These are phyloP conservation scores for Cnidoscolus chayamansa DNA, from an alignment of 441 rosid species.

Conservation along the genomic window DNA sequence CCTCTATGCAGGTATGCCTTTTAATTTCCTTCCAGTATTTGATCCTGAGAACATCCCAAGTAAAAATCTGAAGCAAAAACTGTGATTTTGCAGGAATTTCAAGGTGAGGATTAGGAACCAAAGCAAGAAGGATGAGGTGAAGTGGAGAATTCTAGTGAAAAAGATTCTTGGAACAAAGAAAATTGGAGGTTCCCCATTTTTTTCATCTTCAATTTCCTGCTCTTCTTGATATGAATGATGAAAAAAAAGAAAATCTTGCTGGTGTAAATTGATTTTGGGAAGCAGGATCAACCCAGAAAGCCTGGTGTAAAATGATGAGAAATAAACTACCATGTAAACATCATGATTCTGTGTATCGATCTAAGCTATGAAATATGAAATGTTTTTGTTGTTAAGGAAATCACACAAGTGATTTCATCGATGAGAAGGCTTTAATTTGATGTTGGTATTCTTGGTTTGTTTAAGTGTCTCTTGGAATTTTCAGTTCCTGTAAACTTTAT, in stretches of 20 bases:
- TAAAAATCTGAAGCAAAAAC: not conserved
- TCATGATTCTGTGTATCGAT: not conserved
- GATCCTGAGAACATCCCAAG: too few species aligned
- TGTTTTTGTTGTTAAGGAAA: not conserved
- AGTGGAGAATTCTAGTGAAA: slow-evolving; percentile 71
- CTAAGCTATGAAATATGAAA: not conserved
- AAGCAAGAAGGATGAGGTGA: slow-evolving; percentile 73
- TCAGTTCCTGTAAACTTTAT: too few species aligned
- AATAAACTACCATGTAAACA: not conserved
- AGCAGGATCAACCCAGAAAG: not conserved
- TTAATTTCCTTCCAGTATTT: too few species aligned
- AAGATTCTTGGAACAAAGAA: slow-evolving; percentile 59
- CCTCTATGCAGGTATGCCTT: slow-evolving; percentile 66
- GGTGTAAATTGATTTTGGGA: slow-evolving; percentile 19
- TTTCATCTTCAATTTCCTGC: slow-evolving; percentile 32
- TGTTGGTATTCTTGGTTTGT: too few species aligned
- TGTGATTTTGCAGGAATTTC: slow-evolving; percentile 44
- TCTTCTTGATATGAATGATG: slow-evolving; percentile 16
- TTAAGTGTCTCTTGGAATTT: too few species aligned
- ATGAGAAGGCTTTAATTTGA: too few species aligned
- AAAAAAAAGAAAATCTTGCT: not conserved
- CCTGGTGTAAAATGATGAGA: not conserved
- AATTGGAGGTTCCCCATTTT: slow-evolving; percentile 54
- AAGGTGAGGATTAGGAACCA: slow-evolving; percentile 61
- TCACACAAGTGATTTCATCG: not conserved